Percentiles rank a stretch among this genome's conserved stretches.
These are phyloP conservation scores for Neurospora sp. DNA, from an alignment of 495 filamentous ascomycete species.

Conservation along the genomic window DNA sequence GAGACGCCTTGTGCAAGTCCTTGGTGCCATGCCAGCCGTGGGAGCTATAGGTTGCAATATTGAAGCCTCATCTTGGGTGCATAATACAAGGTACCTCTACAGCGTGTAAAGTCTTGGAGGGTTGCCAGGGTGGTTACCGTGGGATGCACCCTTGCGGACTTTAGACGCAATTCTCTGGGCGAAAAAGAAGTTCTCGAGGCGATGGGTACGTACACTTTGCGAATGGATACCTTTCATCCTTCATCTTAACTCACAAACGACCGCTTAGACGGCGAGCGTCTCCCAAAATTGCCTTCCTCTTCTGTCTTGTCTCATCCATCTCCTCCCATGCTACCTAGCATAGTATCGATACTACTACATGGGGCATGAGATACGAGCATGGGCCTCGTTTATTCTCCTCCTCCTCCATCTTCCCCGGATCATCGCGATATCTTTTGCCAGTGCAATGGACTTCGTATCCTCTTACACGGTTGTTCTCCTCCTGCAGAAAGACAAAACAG, in stretches of 20 bases:
- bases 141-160: neutral
- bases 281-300: neutral
- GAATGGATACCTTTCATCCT: neutral
- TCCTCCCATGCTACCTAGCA: neutral
- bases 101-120: neutral
- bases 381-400: neutral
- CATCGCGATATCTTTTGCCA: neutral
- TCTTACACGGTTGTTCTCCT: neutral
- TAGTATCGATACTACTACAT: neutral
- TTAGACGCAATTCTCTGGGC: neutral
- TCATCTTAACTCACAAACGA: neutral
- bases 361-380: neutral
- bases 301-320: neutral
- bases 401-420: neutral
- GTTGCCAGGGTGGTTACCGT: neutral
- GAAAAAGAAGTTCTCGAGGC: neutral
- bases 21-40: constrained; percentile 4
- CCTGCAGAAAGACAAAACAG: neutral
- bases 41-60: neutral
- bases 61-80: neutral
- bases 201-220: neutral
- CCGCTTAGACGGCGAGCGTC: neutral
- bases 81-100: neutral
- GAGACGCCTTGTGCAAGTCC: constrained; percentile 1
- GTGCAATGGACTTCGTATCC: neutral